phyloP scores from a whole-genome alignment of 257 asterid species.

The Penstemon eatonii region DNA sequence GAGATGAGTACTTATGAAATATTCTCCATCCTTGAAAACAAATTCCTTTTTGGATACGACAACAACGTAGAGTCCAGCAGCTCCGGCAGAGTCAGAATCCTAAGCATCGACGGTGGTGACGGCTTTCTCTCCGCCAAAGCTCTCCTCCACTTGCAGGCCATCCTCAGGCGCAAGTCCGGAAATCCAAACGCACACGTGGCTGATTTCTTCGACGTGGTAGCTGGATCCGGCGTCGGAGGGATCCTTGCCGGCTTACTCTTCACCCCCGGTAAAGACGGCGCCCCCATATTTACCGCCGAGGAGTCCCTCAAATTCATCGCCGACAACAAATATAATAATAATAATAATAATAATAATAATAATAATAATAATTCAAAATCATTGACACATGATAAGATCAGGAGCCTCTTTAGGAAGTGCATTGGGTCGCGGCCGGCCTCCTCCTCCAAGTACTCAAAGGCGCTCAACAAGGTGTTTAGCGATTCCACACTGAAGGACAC shows the following conservation, averaged over 20 bases:
- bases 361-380: too few relatives aligned
- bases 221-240: slow-evolving; percentile 79
- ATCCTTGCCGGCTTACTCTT: slow-evolving; percentile 64
- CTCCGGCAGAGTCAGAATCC: slow-evolving; percentile 60
- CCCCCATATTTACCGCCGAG: slow-evolving; percentile 55
- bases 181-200: slow-evolving; percentile 52
- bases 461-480: slow-evolving; percentile 45
- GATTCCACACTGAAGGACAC: slow-evolving; percentile 62
- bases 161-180: slow-evolving; percentile 51
- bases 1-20: slow-evolving; percentile 62
- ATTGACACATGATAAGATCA: too few relatives aligned
- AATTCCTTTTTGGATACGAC: slow-evolving; percentile 68
- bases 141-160: slow-evolving; percentile 49
- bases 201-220: slow-evolving; percentile 73
- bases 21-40: slow-evolving; percentile 83
- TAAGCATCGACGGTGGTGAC: slow-evolving; percentile 68
- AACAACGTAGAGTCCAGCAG: slow-evolving; percentile 3
- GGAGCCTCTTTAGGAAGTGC: too few relatives aligned
- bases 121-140: slow-evolving; percentile 68
- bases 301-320: slow-evolving; percentile 48
- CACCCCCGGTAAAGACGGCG: slow-evolving; percentile 50
- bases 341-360: background rate
- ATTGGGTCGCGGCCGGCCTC: background rate
- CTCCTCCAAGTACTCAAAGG: slow-evolving; percentile 22
- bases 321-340: slow-evolving; percentile 26